Conservation (phyloP, 208 protist species). For the Herpetomonas tarakana region DNA sequence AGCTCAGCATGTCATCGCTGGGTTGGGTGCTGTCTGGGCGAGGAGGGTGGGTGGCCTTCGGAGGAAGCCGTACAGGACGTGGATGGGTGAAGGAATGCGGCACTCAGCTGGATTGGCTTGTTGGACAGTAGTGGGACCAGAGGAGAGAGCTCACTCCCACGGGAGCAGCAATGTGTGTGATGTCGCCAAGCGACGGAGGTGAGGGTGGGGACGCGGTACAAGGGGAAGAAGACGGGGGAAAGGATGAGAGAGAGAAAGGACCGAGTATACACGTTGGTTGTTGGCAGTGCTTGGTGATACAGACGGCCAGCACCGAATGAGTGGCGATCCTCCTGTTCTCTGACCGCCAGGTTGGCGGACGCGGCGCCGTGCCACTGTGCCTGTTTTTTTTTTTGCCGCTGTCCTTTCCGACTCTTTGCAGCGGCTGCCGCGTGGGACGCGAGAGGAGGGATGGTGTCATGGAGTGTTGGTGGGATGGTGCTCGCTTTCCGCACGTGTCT, state of each 20-base stretch:
- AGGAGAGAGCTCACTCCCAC: background rate
- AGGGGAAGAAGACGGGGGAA: background rate
- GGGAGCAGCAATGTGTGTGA: too few species aligned
- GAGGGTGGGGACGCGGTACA: background rate
- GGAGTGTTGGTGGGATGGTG: background rate
- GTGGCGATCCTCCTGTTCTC: too few species aligned
- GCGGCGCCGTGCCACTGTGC: background rate
- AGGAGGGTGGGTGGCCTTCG: too few species aligned
- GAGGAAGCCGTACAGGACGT: background rate
- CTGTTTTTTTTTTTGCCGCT: conserved; percentile 2
- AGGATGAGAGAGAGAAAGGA: background rate
- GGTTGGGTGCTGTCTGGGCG: too few species aligned
- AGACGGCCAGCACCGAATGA: too few species aligned
- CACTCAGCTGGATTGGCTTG: background rate
- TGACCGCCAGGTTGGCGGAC: too few species aligned
- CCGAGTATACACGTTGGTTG: background rate
- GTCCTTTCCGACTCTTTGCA: background rate
- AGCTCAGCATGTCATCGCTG: too few species aligned
- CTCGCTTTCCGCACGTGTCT: background rate
- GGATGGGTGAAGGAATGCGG: background rate
- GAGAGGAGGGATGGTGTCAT: background rate
- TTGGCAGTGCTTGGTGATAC: background rate
- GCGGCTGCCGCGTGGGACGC: background rate
- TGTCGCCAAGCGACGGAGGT: background rate
- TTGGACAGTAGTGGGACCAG: background rate